Percentiles rank a stretch among this genome's conserved stretches.
Evolutionary conservation across 352 stramenopile species (phyloP).

Genomic region (Thraustochytrium sp.): DNA sequence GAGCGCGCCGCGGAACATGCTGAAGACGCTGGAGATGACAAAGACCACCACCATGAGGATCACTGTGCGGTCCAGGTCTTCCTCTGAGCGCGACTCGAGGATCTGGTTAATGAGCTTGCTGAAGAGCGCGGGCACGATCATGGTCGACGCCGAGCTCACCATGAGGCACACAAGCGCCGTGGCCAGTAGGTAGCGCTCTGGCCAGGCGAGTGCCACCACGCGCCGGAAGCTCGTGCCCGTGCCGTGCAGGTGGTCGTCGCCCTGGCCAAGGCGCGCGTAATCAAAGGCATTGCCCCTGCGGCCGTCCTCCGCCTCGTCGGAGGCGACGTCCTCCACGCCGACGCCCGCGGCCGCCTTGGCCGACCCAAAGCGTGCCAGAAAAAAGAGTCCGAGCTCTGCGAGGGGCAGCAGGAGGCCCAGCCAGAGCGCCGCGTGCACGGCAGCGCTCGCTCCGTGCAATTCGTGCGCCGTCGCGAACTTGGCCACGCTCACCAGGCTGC

Average conservation of each 20-base stretch:
- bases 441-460: neutral
- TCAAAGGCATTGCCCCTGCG: neutral
- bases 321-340: neutral
- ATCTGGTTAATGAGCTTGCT: slow-evolving; percentile 37
- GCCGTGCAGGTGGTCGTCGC: slow-evolving; percentile 20
- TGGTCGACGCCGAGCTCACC: slow-evolving; percentile 1
- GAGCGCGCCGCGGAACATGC: slow-evolving; percentile 33
- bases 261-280: neutral
- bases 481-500: neutral
- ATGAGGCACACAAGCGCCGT: slow-evolving; percentile 6
- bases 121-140: slow-evolving; percentile 41
- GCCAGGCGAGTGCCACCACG: slow-evolving; percentile 32
- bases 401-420: neutral
- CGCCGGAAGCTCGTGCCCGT: slow-evolving; percentile 35
- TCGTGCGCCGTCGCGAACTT: slow-evolving; percentile 16
- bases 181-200: slow-evolving; percentile 28
- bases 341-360: neutral
- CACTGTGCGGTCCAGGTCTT: slow-evolving; percentile 33
- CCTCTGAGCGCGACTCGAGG: neutral
- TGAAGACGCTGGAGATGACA: slow-evolving; percentile 1
- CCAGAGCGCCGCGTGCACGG: neutral
- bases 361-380: neutral
- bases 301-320: neutral
- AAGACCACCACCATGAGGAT: slow-evolving; percentile 36
- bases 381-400: neutral